phyloP scores from a whole-genome alignment of 257 asterid genomes.

The Solanum arcanum region DNA sequence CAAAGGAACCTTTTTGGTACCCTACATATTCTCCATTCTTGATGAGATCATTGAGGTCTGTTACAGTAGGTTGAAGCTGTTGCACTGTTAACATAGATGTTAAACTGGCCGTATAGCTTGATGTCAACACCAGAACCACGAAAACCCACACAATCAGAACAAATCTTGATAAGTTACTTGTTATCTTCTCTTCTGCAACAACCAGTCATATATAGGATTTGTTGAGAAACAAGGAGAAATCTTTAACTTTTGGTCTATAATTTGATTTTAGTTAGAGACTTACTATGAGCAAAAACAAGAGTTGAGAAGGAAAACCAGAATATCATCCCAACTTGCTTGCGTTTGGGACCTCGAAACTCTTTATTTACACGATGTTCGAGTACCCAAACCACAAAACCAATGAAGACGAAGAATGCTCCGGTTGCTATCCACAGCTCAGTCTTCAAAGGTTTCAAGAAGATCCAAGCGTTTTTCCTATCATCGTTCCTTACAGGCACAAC shows the following conservation, averaged over 20 bases:
- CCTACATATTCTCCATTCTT: slow-evolving; percentile 27
- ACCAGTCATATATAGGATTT: neutral
- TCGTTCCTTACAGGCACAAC: slow-evolving; percentile 10
- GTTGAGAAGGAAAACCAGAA: slow-evolving; percentile 36
- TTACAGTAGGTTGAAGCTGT: slow-evolving; percentile 21
- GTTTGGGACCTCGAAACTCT: slow-evolving; percentile 28
- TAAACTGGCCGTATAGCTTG: slow-evolving; percentile 47
- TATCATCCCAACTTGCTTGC: slow-evolving; percentile 28
- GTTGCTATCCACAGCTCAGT: slow-evolving; percentile 24
- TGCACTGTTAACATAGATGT: slow-evolving; percentile 32
- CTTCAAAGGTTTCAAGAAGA: slow-evolving; percentile 26
- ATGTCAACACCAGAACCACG: slow-evolving; percentile 31
- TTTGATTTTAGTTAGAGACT: neutral
- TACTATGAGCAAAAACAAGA: slow-evolving; percentile 28
- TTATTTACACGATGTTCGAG: slow-evolving; percentile 30
- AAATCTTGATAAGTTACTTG: slow-evolving; percentile 21
- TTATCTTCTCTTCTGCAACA: slow-evolving; percentile 28
- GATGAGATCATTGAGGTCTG: slow-evolving; percentile 21
- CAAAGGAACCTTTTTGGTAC: slow-evolving; percentile 40
- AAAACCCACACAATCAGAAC: slow-evolving; percentile 36
- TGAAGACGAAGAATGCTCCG: slow-evolving; percentile 12
- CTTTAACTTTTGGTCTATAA: neutral
- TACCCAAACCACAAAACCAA: slow-evolving; percentile 29
- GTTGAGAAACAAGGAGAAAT: neutral
- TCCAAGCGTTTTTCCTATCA: slow-evolving; percentile 9